These are phyloP conservation scores for Bipolaris gigantea DNA, from an alignment of 2,329 filamentous ascomycete species.

Conservation along the genomic window DNA sequence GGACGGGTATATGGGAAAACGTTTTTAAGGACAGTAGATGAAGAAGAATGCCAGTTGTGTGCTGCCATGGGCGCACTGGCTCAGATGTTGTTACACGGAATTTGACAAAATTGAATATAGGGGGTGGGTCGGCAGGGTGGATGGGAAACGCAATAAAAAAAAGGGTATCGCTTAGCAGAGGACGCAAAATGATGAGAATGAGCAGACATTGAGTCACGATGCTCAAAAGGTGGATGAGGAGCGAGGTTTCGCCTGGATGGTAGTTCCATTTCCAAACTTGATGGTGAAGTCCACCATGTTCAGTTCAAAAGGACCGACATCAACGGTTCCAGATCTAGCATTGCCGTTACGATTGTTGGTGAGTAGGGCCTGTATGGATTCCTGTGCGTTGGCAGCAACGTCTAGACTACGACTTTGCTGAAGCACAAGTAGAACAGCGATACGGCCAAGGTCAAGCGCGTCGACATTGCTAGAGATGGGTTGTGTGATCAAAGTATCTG, in stretches of 20 bases:
- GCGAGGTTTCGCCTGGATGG: slow-evolving; percentile 20
- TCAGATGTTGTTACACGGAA: slow-evolving; percentile 14
- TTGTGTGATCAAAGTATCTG: slow-evolving; percentile 25
- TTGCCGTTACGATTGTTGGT: slow-evolving; percentile 35
- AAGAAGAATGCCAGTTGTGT: slow-evolving; percentile 1
- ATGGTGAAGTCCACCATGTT: slow-evolving; percentile 39
- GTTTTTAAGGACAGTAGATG: slow-evolving; percentile 7
- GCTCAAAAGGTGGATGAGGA: slow-evolving; percentile 7
- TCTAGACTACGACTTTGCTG: slow-evolving; percentile 47
- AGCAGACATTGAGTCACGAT: not conserved
- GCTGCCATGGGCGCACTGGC: slow-evolving; percentile 3
- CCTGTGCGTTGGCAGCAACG: slow-evolving; percentile 49
- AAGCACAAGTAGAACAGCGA: slow-evolving; percentile 51
- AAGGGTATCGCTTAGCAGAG: slow-evolving; percentile 23
- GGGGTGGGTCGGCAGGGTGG: not conserved
- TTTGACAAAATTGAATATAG: slow-evolving; percentile 1
- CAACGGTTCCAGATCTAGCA: slow-evolving; percentile 26
- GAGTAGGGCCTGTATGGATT: slow-evolving; percentile 46
- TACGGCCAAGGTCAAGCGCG: slow-evolving; percentile 50
- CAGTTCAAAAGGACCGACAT: slow-evolving; percentile 36
- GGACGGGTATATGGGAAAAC: slow-evolving; percentile 25
- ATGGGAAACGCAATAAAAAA: slow-evolving; percentile 9
- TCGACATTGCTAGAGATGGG: slow-evolving; percentile 42
- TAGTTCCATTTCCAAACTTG: slow-evolving; percentile 40
- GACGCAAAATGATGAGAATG: not conserved